Base-by-base conservation (phyloP, 768 basidiomycete species). In the Boletus eberwhitei region DNA sequence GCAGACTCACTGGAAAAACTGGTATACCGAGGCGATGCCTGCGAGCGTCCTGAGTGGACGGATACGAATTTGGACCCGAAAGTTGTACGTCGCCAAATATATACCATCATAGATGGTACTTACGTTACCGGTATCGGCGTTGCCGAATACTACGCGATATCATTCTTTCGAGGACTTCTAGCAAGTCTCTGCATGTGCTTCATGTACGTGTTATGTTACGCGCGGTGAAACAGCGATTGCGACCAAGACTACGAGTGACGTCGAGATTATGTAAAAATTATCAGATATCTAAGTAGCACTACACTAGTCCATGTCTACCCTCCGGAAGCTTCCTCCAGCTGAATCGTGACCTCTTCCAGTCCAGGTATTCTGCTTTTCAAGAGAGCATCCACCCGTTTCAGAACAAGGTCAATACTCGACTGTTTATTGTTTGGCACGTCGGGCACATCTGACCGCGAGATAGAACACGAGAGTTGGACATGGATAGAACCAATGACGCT, bases 401-500 rank as follows among this genome's bases (percentile, higher is more conserved):
- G 81, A 14, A 94, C 86, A 43, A 81, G 79, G 55, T 95, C 90
- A 19, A 70, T 51, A 17, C 39, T 58, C 29, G 57, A 58, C 34
- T 54, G 58, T 50, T 61, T 66, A 40, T 26, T 58, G 24, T 46
- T 54, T 11, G 47, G 39, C 29, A 86, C 66, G 61, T 81, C 81
- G 22, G 81, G 74, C 12, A 42, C 19, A 69, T 81, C 86, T 59
- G 88, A 83, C 60, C 77, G 67, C 0, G 80, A 73, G 1, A 77
- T 71, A 0, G 87, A 84, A 11, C 80, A 81, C 9, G 82, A 77
- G n/a, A 99, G 79, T 60, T 92, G 91, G 46, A 99, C 83, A 67
- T 91, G 93, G 52, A 98, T 92, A 8, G 92, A 93, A 22, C 96
- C 97, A 61, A 98, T 85, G 37, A 97, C 68, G 42, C 83, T 85